Evolutionary conservation across 2,329 filamentous ascomycete species (phyloP), one percentile per base, ranked within the genome.

Genomic region (Sclerotinia glacialis): DNA sequence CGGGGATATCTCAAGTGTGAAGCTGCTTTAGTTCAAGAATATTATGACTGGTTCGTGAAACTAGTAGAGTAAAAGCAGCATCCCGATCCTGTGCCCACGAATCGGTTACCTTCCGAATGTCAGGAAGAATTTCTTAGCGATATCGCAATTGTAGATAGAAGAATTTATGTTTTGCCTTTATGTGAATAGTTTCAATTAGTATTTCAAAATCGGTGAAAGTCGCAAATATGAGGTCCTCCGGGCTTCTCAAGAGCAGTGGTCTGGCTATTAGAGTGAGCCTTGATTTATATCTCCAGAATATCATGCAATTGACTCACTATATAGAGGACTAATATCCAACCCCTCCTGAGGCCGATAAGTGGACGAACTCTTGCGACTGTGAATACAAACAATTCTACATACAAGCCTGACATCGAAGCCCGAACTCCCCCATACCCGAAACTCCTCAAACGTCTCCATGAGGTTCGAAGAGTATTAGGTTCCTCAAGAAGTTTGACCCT

Each of bases 381-480:
- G 46, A 71, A 67, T 56, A 67, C 64, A 21, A 69, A 56, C 42
- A 64, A 61, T 23, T 60, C 70, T 18, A 65, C 70, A 42, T 73
- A 73, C 64, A 68, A 71, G 37, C 72, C 72, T 49, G 71, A 76
- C 59, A 73, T 75, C 31, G 72, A 72, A 61, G 73, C 74, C 16
- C 73, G 75, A 62, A 75, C 84, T 23, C 91, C 92, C 56, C 91
- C 91, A 37, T 97, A 97, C 79, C 83, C 89, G 73, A 93, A 89
- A 79, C 89, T 97, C 62, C 84, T 93, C 76, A 85, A 84, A 75
- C 91, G 89, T 73, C 89, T 97, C 70, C 83, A 86, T 70, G 83
- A 92, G 76, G 93, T 97, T 42, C 84, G 85, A 64, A 84, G 85
- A 64, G 86, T 96, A 12, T 84, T 97, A 44, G 90, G 89, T 59